A percentile compares a stretch with the other conserved stretches of the same genome.
These are phyloP conservation scores for Lepidium aucheri DNA, from an alignment of 345 rosid species.

Conservation along the genomic window DNA sequence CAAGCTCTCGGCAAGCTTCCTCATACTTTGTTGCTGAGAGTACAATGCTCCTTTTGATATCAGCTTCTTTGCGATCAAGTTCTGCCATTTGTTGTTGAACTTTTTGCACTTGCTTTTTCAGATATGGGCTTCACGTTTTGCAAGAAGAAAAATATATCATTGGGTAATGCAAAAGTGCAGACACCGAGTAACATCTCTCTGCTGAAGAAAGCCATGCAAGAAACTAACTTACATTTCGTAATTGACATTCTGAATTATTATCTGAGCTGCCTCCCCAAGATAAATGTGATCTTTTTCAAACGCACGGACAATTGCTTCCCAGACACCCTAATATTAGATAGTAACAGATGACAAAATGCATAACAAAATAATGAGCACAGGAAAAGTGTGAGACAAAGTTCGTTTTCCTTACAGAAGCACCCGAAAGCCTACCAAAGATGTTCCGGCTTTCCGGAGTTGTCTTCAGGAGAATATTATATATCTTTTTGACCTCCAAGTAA, in stretches of 20 bases:
- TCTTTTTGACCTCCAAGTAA: constrained; percentile 72
- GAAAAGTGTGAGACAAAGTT: neutral
- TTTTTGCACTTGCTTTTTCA: constrained; percentile 93
- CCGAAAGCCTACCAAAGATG: constrained; percentile 89
- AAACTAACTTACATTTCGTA: constrained; percentile 74
- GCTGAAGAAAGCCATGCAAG: constrained; percentile 1
- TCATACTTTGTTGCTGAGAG: constrained; percentile 75
- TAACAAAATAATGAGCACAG: neutral
- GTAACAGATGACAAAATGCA: neutral
- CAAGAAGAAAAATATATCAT: constrained; percentile 3
- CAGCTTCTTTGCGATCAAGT: constrained; percentile 91
- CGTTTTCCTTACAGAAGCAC: constrained; percentile 66
- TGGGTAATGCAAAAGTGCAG: neutral
- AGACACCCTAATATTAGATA: constrained; percentile 47
- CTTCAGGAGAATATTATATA: constrained; percentile 66
- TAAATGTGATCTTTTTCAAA: constrained; percentile 79
- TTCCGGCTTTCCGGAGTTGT: constrained; percentile 75
- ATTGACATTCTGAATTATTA: constrained; percentile 82
- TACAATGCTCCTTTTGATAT: constrained; percentile 75
- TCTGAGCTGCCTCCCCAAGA: constrained; percentile 95
- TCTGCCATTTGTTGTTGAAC: constrained; percentile 82
- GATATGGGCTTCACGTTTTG: constrained; percentile 58
- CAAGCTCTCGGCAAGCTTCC: constrained; percentile 95
- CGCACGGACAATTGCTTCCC: constrained; percentile 80
- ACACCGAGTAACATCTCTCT: neutral